Base-by-base conservation (phyloP, 176 grass and related monocot genomes). In the Zoysia pacifica region DNA sequence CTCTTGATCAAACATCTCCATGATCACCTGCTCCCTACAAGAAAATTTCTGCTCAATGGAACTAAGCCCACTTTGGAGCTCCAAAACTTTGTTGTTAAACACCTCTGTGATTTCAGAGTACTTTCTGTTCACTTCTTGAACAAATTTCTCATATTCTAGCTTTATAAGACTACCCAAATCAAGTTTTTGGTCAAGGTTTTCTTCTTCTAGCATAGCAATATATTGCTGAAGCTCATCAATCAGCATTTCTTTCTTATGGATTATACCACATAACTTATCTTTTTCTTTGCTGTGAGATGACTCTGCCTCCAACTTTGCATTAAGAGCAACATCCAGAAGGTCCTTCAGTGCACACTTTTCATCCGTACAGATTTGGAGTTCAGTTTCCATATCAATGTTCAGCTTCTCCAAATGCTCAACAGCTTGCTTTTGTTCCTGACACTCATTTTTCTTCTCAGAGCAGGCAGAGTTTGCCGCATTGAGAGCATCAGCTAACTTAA, bases 1-100 rank as follows among this genome's bases (percentile, higher is more conserved):
- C 69, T 91, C 92, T 79, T 89, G 80, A 72, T 91, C 89, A 49
- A 94, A 84, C 58, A 68, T 80, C 36, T 73, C 75, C 83, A 82
- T 86, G 35, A 84, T 61, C 67, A 81, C 86, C 45, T 77, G 73
- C 76, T 86, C 77, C 62, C 78, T 87, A 9, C 63, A 40, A 48
- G 53, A 46, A 35, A 75, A 91, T 18, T 91, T 84, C 55, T 91
- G 89, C 79, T 91, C 83, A 62, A 87, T 69, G 13, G 71, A 79
- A 82, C 48, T 47, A 5, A 91, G 63, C 82, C 77, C 89, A 67
- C 56, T 81, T 74, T 89, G 69, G 12, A 91, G 75, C 40, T 85
- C 86, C 78, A 79, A 59, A 58, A 86, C 59, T 49, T 85, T 88
- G 74, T 65, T 70, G 51, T 86, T 74, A 50, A 76, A 79, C 49